Evolutionary conservation across 169 alveolate genomes (phyloP), one percentile per base, ranked within the genome.

Genomic region (Babesia divergens): DNA sequence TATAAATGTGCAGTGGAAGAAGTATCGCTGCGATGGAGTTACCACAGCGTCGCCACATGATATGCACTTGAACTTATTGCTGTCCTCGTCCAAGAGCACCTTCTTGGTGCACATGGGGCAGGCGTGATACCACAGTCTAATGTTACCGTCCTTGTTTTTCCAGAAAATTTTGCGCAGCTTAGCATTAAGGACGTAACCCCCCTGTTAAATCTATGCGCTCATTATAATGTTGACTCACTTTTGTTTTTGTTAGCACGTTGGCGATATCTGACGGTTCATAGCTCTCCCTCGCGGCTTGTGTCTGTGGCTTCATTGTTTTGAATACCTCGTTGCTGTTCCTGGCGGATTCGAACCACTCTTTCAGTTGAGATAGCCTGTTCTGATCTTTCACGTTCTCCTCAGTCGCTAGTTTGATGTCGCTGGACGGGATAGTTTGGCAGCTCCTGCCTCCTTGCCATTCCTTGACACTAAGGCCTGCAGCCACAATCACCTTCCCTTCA

Each of bases 371-470:
- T 28, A 84, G 74, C 42, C 65, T 81, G 7, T 29, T 71, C 53
- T 74, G 62, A 55, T 82, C 75, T 60, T 77, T 82, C n/a, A 82
- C 71, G 53, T 67, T 79, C 32, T 82, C 66, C 35, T 24, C 69
- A 35, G 71, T 82, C 28, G 87, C 83, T 58, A 76, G 52, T 40
- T 67, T 82, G 32, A 86, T 75, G n/a, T 82, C 83, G 29, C 83
- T 58, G 16, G 82, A 56, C 20, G 55, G 65, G 22, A 65, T 60
- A 64, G 74, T 76, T 9, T 84, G 81, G 29, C 90, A 82, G 59
- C 52, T 69, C 58, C 87, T 86, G 60, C 71, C 84, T 43, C 84
- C 89, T 46, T 86, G 81, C 92, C 92, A 86, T 51, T 86, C 87
- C 79, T 80, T 79, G 70, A 86, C 70, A 26, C 68, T 77, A 7